Percentiles rank a stretch among this genome's conserved stretches.
Evolutionary conservation across 202 grass and related monocot genomes (phyloP).

Genomic region (Elaeis oleifera): DNA sequence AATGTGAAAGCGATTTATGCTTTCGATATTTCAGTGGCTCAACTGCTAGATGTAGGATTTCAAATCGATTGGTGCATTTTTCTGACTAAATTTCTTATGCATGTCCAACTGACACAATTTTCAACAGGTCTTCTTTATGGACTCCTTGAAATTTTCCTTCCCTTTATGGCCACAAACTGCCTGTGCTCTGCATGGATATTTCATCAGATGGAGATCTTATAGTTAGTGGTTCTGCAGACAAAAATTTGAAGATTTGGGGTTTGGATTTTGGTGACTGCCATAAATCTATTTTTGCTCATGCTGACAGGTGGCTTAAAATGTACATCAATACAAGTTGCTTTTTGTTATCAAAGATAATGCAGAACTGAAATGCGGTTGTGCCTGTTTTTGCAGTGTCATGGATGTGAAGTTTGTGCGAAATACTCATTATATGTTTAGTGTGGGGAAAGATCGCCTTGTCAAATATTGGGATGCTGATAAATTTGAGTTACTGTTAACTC

Average conservation of each 20-base stretch:
- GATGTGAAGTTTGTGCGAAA: conserved; percentile 88
- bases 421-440: conserved; percentile 93
- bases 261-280: conserved; percentile 97
- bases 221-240: conserved; percentile 89
- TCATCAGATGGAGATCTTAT: conserved; percentile 82
- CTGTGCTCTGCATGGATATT: conserved; percentile 94
- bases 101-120: neutral
- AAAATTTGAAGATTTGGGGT: conserved; percentile 97
- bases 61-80: too few relatives aligned
- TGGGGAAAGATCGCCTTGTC: conserved; percentile 81
- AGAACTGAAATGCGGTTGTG: conserved; percentile 11
- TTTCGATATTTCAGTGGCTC: too few relatives aligned
- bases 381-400: conserved; percentile 65
- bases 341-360: conserved; percentile 1
- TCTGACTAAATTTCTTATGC: too few relatives aligned
- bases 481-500: conserved; percentile 88
- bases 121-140: conserved; percentile 68
- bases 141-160: conserved; percentile 74
- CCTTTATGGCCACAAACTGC: conserved; percentile 84
- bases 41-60: too few relatives aligned
- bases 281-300: conserved; percentile 82
- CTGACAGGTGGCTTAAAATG: conserved; percentile 49
- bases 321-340: neutral
- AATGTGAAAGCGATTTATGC: too few relatives aligned
- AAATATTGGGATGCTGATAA: conserved; percentile 99